Evolutionary conservation across 352 stramenopile species (phyloP), one percentile per base, ranked within the genome.

Genomic region (Pythium rishiriense): DNA sequence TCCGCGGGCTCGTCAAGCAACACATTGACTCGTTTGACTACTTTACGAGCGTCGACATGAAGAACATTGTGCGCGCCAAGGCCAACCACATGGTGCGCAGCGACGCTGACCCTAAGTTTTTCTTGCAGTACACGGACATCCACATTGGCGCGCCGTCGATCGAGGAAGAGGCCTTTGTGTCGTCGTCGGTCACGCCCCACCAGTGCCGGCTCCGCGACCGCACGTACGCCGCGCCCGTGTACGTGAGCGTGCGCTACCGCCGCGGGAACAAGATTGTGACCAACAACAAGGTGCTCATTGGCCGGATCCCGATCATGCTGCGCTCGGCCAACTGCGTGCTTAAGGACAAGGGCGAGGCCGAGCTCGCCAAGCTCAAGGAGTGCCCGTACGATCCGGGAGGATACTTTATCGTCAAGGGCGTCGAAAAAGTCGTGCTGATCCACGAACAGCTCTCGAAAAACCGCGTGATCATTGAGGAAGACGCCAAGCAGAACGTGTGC

Each of bases 21-120:
- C 98, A 99, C 78, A 99, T 99, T 75, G 97, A 99, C 83, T 99
- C 97, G 55, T 99, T 98, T 80, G 87, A 99, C 89, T 98, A 99
- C 85, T 99, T 99, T 69, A 97, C 99, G 21, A 94, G 94, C 66
- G 90, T 98, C 0, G 97, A 99, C 75, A 98, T 99, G 74, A 97
- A 98, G 66, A 98, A 99, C 78, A 99, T 99, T 62, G 96, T 99
- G 67, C 88, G 88, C 64, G 93, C 95, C 41, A 92, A 97, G 76
- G 85, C 84, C 48, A 98, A 98, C 71, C 86, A 91, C 67, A 88
- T 93, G 61, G 88, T 98, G 35, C 85, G 89, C 58, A 96, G 84
- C 55, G 90, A 97, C 73, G 85, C 97, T 46, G 96, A 99, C 81
- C 96, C 97, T 21, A 99, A 99, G 70, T 99, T 99, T 75, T 99